Evolutionary conservation across 805 yeast species (phyloP), one percentile per base, ranked within the genome.

Genomic region (Yarrowia divulgata): DNA sequence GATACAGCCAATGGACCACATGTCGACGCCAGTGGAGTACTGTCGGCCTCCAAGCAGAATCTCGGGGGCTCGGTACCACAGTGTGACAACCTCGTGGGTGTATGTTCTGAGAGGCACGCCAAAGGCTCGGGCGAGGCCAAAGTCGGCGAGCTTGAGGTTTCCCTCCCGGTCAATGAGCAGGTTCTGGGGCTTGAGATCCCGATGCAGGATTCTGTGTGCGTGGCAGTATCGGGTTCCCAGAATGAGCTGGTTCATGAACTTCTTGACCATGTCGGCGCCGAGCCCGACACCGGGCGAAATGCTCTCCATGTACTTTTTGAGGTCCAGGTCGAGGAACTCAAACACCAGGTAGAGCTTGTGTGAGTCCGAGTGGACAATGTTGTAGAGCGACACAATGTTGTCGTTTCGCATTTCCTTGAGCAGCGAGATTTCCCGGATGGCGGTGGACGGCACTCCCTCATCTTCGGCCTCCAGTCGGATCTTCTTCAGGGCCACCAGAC

Each of bases 1-100:
- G 60, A 95, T 95, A 77, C 98, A 93, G 16, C 99, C 99, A 71
- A 94, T 90, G 12, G 97, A 91, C 99, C 99, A 95, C 90, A 95
- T 93, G 78, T 95, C 99, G 67, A 95, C 97, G 19, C 98, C 98
- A 0, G 98, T 95, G 43, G 97, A 91, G 79, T 95, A 95, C 76
- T 95, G 98, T 73, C 96, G 91, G 3, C 98, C 97, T 14, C 99
- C 99, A 72, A 95, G 85, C 71, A 95, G 82, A 69, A 95, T 91
- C 80, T 95, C 99, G 3, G 99, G 99, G 0, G 98, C 92, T 73
- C 99, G 84, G 79, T 95, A 95, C 99, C 99, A 95, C 72, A 95
- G 82, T 0, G 99, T 95, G 55, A 95, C 99, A 67, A 95, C 98
- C 78, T 95, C 99, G 79, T 94, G 95, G 23, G 97, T 91, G 76